A percentile compares a stretch with the other conserved stretches of the same genome.
Conservation (phyloP, 371 early-diverging fungal species). For the Mortierella sp. region DNA sequence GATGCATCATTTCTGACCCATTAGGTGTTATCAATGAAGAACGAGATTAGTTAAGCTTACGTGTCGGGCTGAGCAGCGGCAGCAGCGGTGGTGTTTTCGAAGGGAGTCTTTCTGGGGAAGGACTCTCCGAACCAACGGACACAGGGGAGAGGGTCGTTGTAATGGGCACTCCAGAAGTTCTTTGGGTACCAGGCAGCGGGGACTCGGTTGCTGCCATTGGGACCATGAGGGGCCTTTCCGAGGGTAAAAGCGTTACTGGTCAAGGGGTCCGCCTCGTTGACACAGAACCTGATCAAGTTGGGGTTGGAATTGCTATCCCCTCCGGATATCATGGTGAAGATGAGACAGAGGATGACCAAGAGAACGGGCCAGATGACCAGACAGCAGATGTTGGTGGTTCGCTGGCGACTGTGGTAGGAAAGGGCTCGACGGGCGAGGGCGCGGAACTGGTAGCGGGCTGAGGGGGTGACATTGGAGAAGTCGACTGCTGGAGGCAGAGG, state of each 20-base stretch:
- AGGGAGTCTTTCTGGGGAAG: constrained; percentile 37
- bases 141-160: constrained; percentile 7
- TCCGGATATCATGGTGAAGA: not conserved
- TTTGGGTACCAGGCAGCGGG: constrained; percentile 26
- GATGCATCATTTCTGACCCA: not conserved
- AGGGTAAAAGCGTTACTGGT: not conserved
- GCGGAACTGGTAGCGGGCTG: constrained; percentile 41
- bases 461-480: constrained; percentile 23
- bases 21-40: too few species aligned
- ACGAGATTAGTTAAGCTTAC: constrained; percentile 5
- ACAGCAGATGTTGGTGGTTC: constrained; percentile 72
- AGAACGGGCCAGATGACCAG: constrained; percentile 65
- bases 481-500: constrained; percentile 51
- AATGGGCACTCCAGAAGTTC: not conserved
- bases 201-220: not conserved
- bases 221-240: not conserved
- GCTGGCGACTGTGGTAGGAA: constrained; percentile 73
- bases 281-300: constrained; percentile 18
- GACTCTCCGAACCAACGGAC: constrained; percentile 53
- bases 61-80: constrained; percentile 20
- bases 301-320: not conserved
- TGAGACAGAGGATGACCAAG: constrained; percentile 59
- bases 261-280: constrained; percentile 29
- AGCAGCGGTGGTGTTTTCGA: constrained; percentile 25
- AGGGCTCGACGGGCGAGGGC: constrained; percentile 63